Base-by-base conservation (phyloP, 2,329 filamentous ascomycete genomes). In the Fusarium haematococcum region DNA sequence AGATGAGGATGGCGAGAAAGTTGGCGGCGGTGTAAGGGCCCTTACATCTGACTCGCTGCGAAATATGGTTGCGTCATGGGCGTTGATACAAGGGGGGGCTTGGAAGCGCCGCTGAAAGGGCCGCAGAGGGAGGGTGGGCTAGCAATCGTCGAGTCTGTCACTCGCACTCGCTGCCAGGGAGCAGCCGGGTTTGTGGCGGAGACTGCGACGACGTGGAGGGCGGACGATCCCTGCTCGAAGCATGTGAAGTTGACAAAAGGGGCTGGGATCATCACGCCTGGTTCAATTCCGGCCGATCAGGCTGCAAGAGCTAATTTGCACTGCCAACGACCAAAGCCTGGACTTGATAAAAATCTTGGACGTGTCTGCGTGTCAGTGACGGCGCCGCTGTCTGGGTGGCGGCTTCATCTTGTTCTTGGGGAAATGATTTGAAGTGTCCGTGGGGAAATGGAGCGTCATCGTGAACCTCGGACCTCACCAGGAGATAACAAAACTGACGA, bases 31-130 rank as follows among this genome's bases (percentile, higher is more conserved):
- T 69, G 65, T 65, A 64, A 71, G 58, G 61, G 33, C 65, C 45
- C 30, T 68, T 39, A 48, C 39, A 25, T 74, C 59, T 73, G 32
- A 70, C 71, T 67, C 72, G 72, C 10, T 57, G 56, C 45, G 35
- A 66, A 54, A 59, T 65, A 16, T 23, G 54, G 66, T 76, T 78
- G 76, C 76, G 76, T 78, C 76, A 78, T 78, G 67, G 59, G 69
- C 30, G 56, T 62, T n/a, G 50, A 54, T 59, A 35, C 64, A 65
- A 52, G 14, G 56, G 52, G 41, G 64, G 58, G 43, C 27, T 23
- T 62, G 27, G 62, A 65, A 54, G 50, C 37, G 50, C 52, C 52
- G 63, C 63, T 58, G 52, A 59, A 59, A 65, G 35, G 35, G 35
- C 58, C 58, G 62, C 13, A 25, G 41, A 35, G n/a, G 23, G 16